Evolutionary conservation across 73 alveolate species (phyloP).

Genomic region (Symbiodinium pilosum): DNA sequence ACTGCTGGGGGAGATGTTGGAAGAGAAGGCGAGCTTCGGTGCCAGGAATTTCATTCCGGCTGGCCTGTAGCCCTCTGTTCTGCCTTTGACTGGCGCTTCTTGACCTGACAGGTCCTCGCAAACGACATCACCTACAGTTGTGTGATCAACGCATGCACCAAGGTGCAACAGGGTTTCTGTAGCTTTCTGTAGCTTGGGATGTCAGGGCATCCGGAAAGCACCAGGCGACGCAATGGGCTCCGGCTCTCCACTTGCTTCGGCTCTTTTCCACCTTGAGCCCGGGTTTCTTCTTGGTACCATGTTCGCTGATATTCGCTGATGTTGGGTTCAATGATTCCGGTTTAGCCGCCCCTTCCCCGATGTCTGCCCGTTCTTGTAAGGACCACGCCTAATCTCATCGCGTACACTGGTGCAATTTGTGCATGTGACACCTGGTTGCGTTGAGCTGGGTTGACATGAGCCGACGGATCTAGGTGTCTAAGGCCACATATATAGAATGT

Average conservation of each 20-base stretch:
- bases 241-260: constrained; percentile 66
- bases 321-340: too few species aligned
- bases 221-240: constrained; percentile 56
- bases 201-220: neutral
- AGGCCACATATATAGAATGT: too few species aligned
- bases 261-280: neutral
- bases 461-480: too few species aligned
- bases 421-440: constrained; percentile 87
- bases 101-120: neutral
- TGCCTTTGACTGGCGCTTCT: neutral
- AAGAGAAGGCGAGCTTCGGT: constrained; percentile 20
- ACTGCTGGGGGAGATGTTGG: constrained; percentile 41
- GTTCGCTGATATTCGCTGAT: too few species aligned
- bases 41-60: too few species aligned
- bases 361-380: constrained; percentile 16
- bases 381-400: constrained; percentile 86
- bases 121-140: constrained; percentile 91
- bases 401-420: constrained; percentile 85
- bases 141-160: constrained; percentile 72
- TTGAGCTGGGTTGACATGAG: too few species aligned
- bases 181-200: neutral
- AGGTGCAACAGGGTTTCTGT: neutral
- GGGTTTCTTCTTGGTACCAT: neutral
- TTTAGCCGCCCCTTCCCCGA: neutral
- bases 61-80: too few species aligned